These are phyloP conservation scores for Elsinoe arachidis DNA, from an alignment of 2,329 filamentous ascomycete genomes.

Conservation along the genomic window DNA sequence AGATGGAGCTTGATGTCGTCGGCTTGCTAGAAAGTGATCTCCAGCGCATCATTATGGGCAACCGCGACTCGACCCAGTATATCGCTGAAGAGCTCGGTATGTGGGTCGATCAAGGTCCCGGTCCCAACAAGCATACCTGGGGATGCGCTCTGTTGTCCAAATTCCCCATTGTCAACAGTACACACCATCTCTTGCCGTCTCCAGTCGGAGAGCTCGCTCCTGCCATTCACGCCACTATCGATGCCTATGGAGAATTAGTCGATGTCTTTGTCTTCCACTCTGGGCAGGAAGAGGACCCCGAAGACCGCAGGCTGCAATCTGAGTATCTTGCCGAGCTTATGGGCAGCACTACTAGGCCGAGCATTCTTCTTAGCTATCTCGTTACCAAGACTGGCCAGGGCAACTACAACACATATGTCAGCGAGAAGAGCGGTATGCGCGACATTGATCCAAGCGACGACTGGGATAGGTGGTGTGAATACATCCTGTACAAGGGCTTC, in stretches of 20 bases:
- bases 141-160: conserved; percentile 87
- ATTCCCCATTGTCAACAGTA: conserved; percentile 95
- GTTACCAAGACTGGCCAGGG: conserved; percentile 84
- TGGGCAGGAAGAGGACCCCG: conserved; percentile 90
- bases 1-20: conserved; percentile 93
- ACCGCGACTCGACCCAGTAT: conserved; percentile 90
- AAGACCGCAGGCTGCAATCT: conserved; percentile 79
- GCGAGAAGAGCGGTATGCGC: conserved; percentile 77
- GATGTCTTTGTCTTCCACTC: conserved; percentile 99
- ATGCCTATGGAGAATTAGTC: conserved; percentile 80
- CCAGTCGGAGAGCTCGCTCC: conserved; percentile 92
- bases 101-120: conserved; percentile 96
- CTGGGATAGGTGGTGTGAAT: conserved; percentile 98
- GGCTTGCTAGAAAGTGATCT: conserved; percentile 89
- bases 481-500: conserved; percentile 88
- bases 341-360: conserved; percentile 69
- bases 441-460: conserved; percentile 89
- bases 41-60: conserved; percentile 99
- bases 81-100: conserved; percentile 94
- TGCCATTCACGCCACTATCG: conserved; percentile 91
- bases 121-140: conserved; percentile 99
- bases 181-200: conserved; percentile 86
- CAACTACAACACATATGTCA: conserved; percentile 96
- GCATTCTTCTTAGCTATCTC: conserved; percentile 82
- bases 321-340: conserved; percentile 83